Percentiles rank a stretch among this genome's conserved stretches.
phyloP scores from a whole-genome alignment of 2,329 filamentous ascomycete species.

The Dothistroma septosporum region DNA sequence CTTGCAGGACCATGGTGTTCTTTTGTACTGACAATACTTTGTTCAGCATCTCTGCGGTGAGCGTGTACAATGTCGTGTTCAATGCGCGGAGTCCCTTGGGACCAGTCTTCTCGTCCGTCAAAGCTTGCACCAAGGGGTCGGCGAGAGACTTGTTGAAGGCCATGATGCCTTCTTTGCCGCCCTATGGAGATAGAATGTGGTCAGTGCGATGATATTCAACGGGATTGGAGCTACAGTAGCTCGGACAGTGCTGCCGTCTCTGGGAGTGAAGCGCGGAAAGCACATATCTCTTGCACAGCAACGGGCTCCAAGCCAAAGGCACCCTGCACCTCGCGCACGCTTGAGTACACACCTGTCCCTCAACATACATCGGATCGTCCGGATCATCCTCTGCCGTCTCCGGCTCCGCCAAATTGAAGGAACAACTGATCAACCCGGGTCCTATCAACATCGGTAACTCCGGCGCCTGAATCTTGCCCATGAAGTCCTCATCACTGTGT shows the following conservation, averaged over 20 bases:
- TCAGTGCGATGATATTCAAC: too few species aligned
- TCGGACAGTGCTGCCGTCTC: too few species aligned
- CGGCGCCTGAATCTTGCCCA: conserved; percentile 38
- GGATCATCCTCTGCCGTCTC: conserved; percentile 34
- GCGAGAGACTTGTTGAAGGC: conserved; percentile 35
- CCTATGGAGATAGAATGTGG: too few species aligned
- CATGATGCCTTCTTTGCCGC: conserved; percentile 34
- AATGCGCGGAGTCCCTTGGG: conserved; percentile 36
- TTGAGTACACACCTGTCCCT: conserved; percentile 19
- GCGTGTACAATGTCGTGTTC: conserved; percentile 43
- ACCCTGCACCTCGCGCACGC: too few species aligned
- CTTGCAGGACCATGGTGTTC: conserved; percentile 38
- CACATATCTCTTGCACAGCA: too few species aligned
- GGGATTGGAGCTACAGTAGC: too few species aligned
- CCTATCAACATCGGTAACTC: conserved; percentile 38
- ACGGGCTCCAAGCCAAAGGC: too few species aligned
- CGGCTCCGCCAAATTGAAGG: conserved; percentile 38
- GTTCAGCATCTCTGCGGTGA: conserved; percentile 35
- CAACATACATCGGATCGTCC: conserved; percentile 30
- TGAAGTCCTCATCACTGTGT: conserved; percentile 43
- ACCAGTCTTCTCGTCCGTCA: conserved; percentile 34
- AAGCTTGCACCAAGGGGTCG: conserved; percentile 29
- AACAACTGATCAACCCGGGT: conserved; percentile 37
- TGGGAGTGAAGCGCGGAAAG: too few species aligned
- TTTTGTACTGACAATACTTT: conserved; percentile 37